Evolutionary conservation across 192 early-diverging fungal genomes (phyloP).

Genomic region (Neocallimastix lanati): DNA sequence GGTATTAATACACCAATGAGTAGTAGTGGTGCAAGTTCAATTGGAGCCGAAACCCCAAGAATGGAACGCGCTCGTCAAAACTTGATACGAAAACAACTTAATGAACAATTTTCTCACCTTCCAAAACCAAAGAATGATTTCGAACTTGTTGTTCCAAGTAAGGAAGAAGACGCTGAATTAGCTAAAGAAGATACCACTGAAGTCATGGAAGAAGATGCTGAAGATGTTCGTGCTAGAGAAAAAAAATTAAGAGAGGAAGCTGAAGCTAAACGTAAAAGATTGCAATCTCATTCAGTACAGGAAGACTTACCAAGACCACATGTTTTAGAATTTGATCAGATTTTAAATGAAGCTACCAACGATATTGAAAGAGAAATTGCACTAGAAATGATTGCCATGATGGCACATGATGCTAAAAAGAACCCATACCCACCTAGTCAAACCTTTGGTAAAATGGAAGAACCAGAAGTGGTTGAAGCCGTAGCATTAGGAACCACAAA

Average conservation of each 20-base stretch:
- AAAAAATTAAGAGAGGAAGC: not conserved
- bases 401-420: not conserved
- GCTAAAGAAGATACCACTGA: not conserved
- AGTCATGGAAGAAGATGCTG: not conserved
- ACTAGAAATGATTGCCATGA: not conserved
- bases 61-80: slow-evolving; percentile 33
- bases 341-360: not conserved
- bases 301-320: not conserved
- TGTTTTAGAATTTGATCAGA: not conserved
- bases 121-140: slow-evolving; percentile 87
- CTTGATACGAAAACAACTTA: slow-evolving; percentile 50
- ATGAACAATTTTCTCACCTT: slow-evolving; percentile 43
- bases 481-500: not conserved
- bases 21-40: slow-evolving; percentile 6
- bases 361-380: not conserved
- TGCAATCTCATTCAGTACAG: not conserved
- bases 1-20: slow-evolving; percentile 44
- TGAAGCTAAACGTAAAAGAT: not conserved
- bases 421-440: not conserved
- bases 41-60: slow-evolving; percentile 49
- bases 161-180: slow-evolving; percentile 12
- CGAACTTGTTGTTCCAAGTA: slow-evolving; percentile 70
- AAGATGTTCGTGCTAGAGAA: not conserved
- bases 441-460: not conserved
- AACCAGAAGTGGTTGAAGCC: not conserved